Base-by-base conservation (phyloP, 495 filamentous ascomycete species). In the Podospora pseudoanserina region DNA sequence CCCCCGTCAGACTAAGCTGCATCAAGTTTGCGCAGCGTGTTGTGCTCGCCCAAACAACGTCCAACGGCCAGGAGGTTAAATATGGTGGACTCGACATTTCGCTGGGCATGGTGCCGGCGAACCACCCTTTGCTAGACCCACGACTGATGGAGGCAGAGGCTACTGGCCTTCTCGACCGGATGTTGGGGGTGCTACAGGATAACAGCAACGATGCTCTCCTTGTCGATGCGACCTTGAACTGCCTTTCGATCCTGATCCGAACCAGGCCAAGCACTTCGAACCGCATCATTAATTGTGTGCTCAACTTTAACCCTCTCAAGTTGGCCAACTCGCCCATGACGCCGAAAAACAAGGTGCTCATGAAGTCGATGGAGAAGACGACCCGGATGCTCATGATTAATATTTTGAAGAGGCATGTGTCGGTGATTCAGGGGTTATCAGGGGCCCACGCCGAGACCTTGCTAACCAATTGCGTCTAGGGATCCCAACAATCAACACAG, bases 21-120 rank as follows among this genome's bases (percentile, higher is more conserved):
- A 91, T 97, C 84, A 99, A 99, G 76, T 98, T 99, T 74, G 89
- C 91, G 18, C 94, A 98, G 81, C 86, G 92, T 28, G 92, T 98
- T 49, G 91, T 99, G 57, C 90, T 96, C 65, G 90, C 92, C 6
- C 94, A 99, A 76, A 97, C 93, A 6, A 89, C 89, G 16, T 93
- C 92, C 53, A 79, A 88, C 68, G 89, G 93, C 71, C 83, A 88
- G 30, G 95, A 98, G 76, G 92, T 92, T 68, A 89, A 92, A 70
- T 88, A 91, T 16, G 90, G 93, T 57, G 88, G 91, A 65, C 92
- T 94, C 59, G 96, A 98, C 73, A 90, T 94, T 54, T 97, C 92
- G 5, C 79, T 97, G 44, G 84, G 88, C 65, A 88, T 95, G 75
- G 91, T 99, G 3, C 93, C 96, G 23, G 83, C 88, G 72, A 91